Conservation (phyloP, 768 basidiomycete species). For the Termitomyces sp. region DNA sequence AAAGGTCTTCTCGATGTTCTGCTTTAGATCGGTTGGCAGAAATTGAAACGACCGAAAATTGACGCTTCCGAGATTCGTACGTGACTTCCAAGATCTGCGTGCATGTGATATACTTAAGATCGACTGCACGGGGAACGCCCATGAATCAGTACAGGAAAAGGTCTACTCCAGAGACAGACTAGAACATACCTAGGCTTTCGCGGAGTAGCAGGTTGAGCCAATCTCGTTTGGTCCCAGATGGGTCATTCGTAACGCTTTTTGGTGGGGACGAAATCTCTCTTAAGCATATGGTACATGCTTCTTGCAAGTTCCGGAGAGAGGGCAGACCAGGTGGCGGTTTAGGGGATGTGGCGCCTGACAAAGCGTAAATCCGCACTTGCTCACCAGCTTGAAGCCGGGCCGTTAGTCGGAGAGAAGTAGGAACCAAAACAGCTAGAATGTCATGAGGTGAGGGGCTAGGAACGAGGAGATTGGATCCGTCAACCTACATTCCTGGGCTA, state of each 20-base stretch:
- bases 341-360: constrained; percentile 31
- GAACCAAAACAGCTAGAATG: constrained; percentile 46
- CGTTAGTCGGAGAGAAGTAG: constrained; percentile 56
- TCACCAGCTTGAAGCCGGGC: constrained; percentile 47
- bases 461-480: constrained; percentile 9
- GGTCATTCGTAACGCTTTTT: constrained; percentile 10
- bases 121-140: constrained; percentile 40
- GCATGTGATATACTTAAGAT: constrained; percentile 61
- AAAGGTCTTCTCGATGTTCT: constrained; percentile 24
- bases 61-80: constrained; percentile 57
- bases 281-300: constrained; percentile 49
- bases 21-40: constrained; percentile 21
- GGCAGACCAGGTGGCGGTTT: constrained; percentile 42
- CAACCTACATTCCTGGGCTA: constrained; percentile 52
- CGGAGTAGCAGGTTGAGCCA: constrained; percentile 67
- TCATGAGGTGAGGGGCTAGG: constrained; percentile 7
- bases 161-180: background rate
- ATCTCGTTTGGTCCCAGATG: constrained; percentile 36
- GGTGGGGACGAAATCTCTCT: constrained; percentile 35
- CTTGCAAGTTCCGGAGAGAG: constrained; percentile 40
- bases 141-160: constrained; percentile 2
- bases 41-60: constrained; percentile 51
- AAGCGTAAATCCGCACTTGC: constrained; percentile 42
- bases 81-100: constrained; percentile 55
- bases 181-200: constrained; percentile 58